Evolutionary conservation across 495 filamentous ascomycete species (phyloP).

Genomic region (Zalerion maritima): DNA sequence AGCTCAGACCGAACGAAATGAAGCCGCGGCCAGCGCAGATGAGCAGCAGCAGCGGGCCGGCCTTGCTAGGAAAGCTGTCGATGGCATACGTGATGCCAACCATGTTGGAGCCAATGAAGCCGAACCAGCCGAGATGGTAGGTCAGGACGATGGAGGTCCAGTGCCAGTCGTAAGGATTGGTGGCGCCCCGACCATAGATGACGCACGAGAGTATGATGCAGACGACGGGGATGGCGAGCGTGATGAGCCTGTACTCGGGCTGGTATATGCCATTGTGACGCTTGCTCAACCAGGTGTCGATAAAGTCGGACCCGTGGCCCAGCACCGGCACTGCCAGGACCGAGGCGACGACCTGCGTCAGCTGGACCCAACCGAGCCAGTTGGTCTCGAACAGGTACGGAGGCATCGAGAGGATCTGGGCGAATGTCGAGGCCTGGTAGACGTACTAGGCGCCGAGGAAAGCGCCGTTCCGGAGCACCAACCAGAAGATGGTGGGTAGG

Average conservation of each 20-base stretch:
- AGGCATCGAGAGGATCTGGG: conserved; percentile 14
- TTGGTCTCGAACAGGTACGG: conserved; percentile 22
- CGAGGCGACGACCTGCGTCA: conserved; percentile 17
- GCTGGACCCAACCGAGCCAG: conserved; percentile 20
- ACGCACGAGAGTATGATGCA: conserved; percentile 16
- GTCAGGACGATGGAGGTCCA: conserved; percentile 22
- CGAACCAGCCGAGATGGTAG: conserved; percentile 21
- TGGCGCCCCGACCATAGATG: conserved; percentile 19
- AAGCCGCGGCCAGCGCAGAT: conserved; percentile 27
- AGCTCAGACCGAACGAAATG: conserved; percentile 21
- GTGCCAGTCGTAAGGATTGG: conserved; percentile 18
- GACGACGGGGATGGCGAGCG: conserved; percentile 18
- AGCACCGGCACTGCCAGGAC: conserved; percentile 22
- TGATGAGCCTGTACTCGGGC: conserved; percentile 13
- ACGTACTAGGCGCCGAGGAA: conserved; percentile 24
- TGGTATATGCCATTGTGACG: conserved; percentile 9
- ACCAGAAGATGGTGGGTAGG: conserved; percentile 29
- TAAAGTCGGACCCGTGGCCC: conserved; percentile 14
- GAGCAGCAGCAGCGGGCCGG: conserved; percentile 22
- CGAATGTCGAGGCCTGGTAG: conserved; percentile 24
- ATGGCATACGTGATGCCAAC: conserved; percentile 24
- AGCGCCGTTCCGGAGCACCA: conserved; percentile 21
- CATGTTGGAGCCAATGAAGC: conserved; percentile 25
- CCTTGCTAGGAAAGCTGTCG: conserved; percentile 22
- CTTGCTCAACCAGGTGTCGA: conserved; percentile 7